Evolutionary conservation across 2,329 filamentous ascomycete species (phyloP).

Genomic region (Trichoderma atrobrunneum): DNA sequence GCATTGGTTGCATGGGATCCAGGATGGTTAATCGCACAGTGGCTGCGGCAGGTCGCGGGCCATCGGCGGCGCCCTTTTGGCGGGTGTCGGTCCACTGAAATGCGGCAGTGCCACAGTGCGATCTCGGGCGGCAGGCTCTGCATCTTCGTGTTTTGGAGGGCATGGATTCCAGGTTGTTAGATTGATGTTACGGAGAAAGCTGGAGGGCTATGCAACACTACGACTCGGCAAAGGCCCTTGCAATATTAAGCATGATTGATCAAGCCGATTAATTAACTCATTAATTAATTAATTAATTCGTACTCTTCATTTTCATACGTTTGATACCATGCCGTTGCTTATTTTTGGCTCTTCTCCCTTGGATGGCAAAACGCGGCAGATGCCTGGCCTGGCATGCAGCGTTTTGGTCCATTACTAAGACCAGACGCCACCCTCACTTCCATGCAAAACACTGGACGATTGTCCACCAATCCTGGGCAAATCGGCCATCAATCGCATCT

Average conservation of each 20-base stretch:
- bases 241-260: background rate
- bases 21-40: background rate
- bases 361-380: background rate
- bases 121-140: background rate
- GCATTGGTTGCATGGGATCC: background rate
- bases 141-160: background rate
- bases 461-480: background rate
- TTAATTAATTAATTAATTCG: background rate
- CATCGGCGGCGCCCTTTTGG: conserved; percentile 3
- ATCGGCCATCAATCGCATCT: background rate
- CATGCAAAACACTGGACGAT: background rate
- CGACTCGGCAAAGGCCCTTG: background rate
- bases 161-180: background rate
- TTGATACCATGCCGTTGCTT: background rate
- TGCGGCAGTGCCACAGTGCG: background rate
- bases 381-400: background rate
- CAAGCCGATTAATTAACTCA: background rate
- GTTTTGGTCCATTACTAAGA: background rate
- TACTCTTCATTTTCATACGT: background rate
- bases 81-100: background rate
- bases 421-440: background rate
- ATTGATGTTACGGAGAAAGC: background rate
- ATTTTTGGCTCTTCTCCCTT: background rate
- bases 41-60: background rate
- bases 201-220: background rate